Percentiles rank a stretch among this genome's conserved stretches.
Conservation (phyloP, 768 basidiomycete genomes). For the Favolaschia claudopus region DNA sequence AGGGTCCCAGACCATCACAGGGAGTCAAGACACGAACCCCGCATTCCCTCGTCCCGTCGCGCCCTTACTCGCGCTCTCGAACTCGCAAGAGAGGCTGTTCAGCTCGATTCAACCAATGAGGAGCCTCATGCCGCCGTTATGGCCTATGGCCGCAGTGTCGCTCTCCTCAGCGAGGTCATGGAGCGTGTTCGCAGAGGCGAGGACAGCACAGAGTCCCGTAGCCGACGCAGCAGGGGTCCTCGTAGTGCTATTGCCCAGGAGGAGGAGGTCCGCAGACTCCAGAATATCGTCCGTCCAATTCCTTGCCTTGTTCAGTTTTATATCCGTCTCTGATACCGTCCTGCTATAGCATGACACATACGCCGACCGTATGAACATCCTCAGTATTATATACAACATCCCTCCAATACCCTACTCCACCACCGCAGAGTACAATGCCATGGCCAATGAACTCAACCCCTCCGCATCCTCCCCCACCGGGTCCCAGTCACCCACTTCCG, state of each 20-base stretch:
- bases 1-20: constrained; percentile 42
- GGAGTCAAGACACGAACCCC: constrained; percentile 50
- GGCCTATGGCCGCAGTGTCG: constrained; percentile 88
- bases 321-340: constrained; percentile 15
- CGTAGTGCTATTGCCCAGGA: constrained; percentile 89
- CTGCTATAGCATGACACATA: constrained; percentile 87
- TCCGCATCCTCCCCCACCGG: constrained; percentile 20
- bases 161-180: constrained; percentile 91
- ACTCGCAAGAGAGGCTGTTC: constrained; percentile 88
- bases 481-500: constrained; percentile 16
- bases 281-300: constrained; percentile 80
- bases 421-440: constrained; percentile 49
- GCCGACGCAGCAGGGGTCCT: constrained; percentile 65
- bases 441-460: constrained; percentile 8
- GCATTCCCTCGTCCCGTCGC: constrained; percentile 80
- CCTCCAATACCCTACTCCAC: constrained; percentile 76
- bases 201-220: constrained; percentile 70
- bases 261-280: constrained; percentile 86
- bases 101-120: constrained; percentile 87
- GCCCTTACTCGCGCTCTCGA: constrained; percentile 88
- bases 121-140: constrained; percentile 89
- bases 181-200: constrained; percentile 87
- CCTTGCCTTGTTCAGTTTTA: constrained; percentile 4
- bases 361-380: constrained; percentile 92
- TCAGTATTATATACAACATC: constrained; percentile 89